Base-by-base conservation (phyloP, 129 eudicot species). In the Artemisia argyi region DNA sequence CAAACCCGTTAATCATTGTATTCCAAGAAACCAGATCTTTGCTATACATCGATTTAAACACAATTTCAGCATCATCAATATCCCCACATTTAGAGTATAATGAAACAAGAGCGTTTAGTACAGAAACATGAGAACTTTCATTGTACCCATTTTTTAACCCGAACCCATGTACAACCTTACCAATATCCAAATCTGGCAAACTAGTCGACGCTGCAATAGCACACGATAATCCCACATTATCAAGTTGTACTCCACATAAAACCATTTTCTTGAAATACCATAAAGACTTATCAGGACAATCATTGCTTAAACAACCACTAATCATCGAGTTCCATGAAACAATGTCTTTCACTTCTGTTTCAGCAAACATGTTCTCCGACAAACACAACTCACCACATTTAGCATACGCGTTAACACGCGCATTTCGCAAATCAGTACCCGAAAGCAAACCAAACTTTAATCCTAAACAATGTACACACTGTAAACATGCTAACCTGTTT, bases 21-120 rank as follows among this genome's bases (percentile, higher is more conserved):
- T 89, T 89, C 91, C 91, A 89, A 11, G 96, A 78, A 73, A 89
- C 74, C 79, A 86, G 73, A 86, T 89, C 85, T 69, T 85, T 86
- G 9, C 5, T 42, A 15, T 24, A 49, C 57, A 86, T 79, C 73
- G 65, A 69, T 55, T 20, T 44, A 68, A 89, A 89, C 16, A 86
- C 52, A 20, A 11, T 30, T 19, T 64, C 44, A 0, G 91, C 84
- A 28, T 72, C 81, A 48, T 52, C 61, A 35, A 77, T 73, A 56
- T 86, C 91, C 19, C 87, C 85, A 30, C 79, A 75, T n/a, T 82
- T 77, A 1, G 96, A 83, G 78, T 85, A 86, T 12, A 86, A 82
- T 0, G 91, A 84, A 71, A 89, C 78, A 56, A 89, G 89, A 55
- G 96, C 73, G 66, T 89, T 89, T 8, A 68, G 80, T 20, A 89